A percentile compares a stretch with the other conserved stretches of the same genome.
Conservation (phyloP, 2,329 filamentous ascomycete genomes). For the Botrytis medusae region DNA sequence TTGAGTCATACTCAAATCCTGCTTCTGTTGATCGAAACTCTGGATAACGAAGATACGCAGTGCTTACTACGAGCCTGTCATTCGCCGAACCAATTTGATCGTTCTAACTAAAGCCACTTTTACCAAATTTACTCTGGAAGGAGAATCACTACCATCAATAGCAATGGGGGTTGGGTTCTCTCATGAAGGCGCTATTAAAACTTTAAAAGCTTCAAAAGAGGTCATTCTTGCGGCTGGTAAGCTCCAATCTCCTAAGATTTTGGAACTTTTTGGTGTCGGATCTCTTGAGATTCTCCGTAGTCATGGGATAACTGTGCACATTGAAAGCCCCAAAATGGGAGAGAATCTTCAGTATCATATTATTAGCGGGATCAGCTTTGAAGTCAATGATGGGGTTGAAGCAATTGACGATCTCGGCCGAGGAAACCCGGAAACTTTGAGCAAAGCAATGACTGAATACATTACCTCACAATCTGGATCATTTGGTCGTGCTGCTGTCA, state of each 20-base stretch:
- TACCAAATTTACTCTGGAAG: neutral
- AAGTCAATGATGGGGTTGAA: neutral
- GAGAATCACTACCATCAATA: neutral
- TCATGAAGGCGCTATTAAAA: conserved; percentile 31
- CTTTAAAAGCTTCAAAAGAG: conserved; percentile 38
- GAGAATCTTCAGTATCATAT: conserved; percentile 17
- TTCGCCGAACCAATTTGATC: neutral
- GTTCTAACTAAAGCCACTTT: neutral
- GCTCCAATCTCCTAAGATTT: conserved; percentile 36
- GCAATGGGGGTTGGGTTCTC: conserved; percentile 10
- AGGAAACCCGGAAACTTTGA: neutral
- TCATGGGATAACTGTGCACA: conserved; percentile 26
- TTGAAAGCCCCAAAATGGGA: conserved; percentile 27
- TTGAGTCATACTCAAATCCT: neutral
- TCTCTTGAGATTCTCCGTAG: conserved; percentile 25
- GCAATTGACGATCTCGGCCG: neutral
- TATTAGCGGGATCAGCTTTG: neutral
- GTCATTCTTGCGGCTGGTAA: conserved; percentile 38
- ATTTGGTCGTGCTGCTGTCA: neutral
- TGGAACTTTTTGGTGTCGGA: conserved; percentile 41
- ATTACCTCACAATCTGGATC: neutral
- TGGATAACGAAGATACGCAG: neutral
- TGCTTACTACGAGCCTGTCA: neutral
- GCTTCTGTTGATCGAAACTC: neutral
- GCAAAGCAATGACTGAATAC: neutral